phyloP scores from a whole-genome alignment of 2,329 filamentous ascomycete genomes.

The Fonsecaea monophora region DNA sequence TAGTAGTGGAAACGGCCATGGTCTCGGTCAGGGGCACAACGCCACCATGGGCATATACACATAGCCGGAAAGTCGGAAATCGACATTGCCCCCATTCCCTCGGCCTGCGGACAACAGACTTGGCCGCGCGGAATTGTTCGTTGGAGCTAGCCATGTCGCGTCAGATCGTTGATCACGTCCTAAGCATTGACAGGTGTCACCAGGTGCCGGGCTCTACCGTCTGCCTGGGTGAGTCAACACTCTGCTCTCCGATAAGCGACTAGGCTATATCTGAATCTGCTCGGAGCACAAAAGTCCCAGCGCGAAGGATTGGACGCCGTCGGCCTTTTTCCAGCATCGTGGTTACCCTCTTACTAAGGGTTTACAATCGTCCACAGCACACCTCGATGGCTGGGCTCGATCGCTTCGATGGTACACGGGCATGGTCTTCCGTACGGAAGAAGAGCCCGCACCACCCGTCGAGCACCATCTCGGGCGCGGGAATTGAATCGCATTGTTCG shows the following conservation, averaged over 20 bases:
- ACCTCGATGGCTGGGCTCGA: constrained; percentile 1
- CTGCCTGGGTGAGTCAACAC: not conserved
- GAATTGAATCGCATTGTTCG: not conserved
- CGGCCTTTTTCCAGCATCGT: not conserved
- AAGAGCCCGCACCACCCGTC: not conserved
- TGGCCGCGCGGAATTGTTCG: not conserved
- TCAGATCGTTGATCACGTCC: not conserved
- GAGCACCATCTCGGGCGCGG: not conserved
- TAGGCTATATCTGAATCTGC: not conserved
- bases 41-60: not conserved
- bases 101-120: not conserved
- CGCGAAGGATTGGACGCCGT: not conserved
- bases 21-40: not conserved
- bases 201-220: not conserved
- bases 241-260: not conserved
- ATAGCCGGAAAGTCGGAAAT: not conserved
- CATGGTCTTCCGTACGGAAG: not conserved
- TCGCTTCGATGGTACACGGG: not conserved
- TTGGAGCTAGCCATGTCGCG: not conserved
- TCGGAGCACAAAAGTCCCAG: not conserved
- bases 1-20: not conserved
- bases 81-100: not conserved
- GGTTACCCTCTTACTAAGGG: not conserved
- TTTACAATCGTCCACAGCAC: not conserved
- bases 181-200: not conserved